These are phyloP conservation scores for Diaporthe longicolla DNA, from an alignment of 2,329 filamentous ascomycete species.

Conservation along the genomic window DNA sequence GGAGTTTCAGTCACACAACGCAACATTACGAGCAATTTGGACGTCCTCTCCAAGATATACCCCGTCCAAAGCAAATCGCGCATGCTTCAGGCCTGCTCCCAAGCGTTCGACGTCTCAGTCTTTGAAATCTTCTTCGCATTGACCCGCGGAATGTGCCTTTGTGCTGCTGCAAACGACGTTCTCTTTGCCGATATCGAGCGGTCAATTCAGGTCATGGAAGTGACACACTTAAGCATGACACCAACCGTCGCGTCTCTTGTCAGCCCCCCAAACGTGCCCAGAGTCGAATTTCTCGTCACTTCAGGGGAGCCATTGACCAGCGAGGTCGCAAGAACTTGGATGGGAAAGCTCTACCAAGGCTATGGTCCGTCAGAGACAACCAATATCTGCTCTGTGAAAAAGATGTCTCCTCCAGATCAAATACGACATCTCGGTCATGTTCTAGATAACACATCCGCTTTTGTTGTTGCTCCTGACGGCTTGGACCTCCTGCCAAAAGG, in stretches of 20 bases:
- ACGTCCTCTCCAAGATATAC: constrained; percentile 76
- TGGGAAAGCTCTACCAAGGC: constrained; percentile 79
- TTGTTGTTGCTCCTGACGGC: constrained; percentile 67
- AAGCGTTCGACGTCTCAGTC: constrained; percentile 89
- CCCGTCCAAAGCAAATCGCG: constrained; percentile 67
- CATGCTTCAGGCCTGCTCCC: constrained; percentile 87
- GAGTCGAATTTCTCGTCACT: constrained; percentile 82
- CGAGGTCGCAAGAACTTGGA: constrained; percentile 79
- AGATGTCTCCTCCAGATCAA: constrained; percentile 69
- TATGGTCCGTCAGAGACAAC: constrained; percentile 91
- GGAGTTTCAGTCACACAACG: constrained; percentile 83
- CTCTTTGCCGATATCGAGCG: constrained; percentile 80
- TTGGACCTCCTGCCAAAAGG: constrained; percentile 75
- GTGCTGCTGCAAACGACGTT: constrained; percentile 79
- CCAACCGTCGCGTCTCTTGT: constrained; percentile 87
- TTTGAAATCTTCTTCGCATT: constrained; percentile 93
- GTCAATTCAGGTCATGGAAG: constrained; percentile 71
- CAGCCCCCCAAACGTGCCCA: constrained; percentile 75
- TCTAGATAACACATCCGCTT: constrained; percentile 81
- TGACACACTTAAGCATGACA: constrained; percentile 89
- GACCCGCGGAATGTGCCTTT: constrained; percentile 83
- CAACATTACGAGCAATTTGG: constrained; percentile 84
- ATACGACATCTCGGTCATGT: constrained; percentile 83
- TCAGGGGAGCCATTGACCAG: constrained; percentile 85
- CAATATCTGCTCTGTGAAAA: constrained; percentile 85